Percentiles rank a stretch among this genome's conserved stretches.
Conservation (phyloP, 2,329 filamentous ascomycete genomes). For the Cladosporium velox region DNA sequence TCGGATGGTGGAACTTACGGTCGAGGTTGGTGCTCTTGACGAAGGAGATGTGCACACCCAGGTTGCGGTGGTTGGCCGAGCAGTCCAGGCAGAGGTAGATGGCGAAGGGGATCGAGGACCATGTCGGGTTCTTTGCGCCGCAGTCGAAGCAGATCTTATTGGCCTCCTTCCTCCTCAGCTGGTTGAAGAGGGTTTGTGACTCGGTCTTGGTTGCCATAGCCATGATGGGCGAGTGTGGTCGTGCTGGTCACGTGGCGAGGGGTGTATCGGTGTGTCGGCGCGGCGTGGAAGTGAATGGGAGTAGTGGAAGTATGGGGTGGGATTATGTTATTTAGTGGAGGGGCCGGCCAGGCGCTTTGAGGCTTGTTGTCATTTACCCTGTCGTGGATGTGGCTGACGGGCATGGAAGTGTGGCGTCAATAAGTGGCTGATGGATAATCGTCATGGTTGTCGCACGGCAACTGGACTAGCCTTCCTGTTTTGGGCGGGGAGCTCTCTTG, state of each 20-base stretch:
- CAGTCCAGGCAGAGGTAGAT: constrained; percentile 99
- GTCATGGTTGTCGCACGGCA: not conserved
- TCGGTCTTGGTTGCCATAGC: constrained; percentile 82
- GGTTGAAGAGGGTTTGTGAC: constrained; percentile 97
- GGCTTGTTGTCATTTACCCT: constrained; percentile 1
- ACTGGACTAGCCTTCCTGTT: not conserved
- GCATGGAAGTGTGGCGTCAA: not conserved
- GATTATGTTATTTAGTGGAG: constrained; percentile 8
- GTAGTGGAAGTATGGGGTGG: not conserved
- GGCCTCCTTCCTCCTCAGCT: constrained; percentile 88
- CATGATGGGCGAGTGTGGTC: constrained; percentile 43
- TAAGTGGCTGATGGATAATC: not conserved
- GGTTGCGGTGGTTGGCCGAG: constrained; percentile 93
- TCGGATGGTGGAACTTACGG: constrained; percentile 62
- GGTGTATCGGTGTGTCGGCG: not conserved
- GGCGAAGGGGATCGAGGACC: constrained; percentile 94
- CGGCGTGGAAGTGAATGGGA: not conserved
- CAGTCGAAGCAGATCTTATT: constrained; percentile 99
- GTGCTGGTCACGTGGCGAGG: not conserved
- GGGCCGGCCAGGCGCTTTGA: constrained; percentile 6
- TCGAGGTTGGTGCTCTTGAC: constrained; percentile 98
- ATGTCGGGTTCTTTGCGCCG: constrained; percentile 94
- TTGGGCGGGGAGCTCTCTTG: constrained; percentile 1
- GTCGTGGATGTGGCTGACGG: not conserved
- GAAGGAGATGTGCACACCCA: constrained; percentile 98